Conservation (phyloP, 768 basidiomycete genomes). For the Xerocomus brunneocitrinus region DNA sequence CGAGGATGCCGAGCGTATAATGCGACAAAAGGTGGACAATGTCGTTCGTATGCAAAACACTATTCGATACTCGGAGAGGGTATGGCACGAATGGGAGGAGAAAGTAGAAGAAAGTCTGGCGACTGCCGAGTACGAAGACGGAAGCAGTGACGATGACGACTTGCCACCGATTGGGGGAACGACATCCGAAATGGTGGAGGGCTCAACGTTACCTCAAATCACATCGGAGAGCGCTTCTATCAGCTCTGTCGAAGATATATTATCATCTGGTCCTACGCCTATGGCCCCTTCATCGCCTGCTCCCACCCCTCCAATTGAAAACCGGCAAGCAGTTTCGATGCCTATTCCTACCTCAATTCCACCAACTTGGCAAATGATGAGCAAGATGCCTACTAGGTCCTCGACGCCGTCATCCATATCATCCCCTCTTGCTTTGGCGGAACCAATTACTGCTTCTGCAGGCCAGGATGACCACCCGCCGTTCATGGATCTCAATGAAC, state of each 20-base stretch:
- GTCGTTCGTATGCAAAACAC: conserved; percentile 96
- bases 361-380: conserved; percentile 37
- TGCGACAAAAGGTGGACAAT: conserved; percentile 91
- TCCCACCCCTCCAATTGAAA: conserved; percentile 18
- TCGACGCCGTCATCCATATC: conserved; percentile 88
- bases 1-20: conserved; percentile 83
- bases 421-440: conserved; percentile 80
- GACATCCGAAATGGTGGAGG: conserved; percentile 23
- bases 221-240: conserved; percentile 17
- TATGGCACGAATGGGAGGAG: conserved; percentile 96
- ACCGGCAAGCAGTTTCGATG: conserved; percentile 26
- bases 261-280: conserved; percentile 64
- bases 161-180: conserved; percentile 29
- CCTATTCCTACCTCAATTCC: conserved; percentile 43
- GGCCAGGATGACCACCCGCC: conserved; percentile 59
- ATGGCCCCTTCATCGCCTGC: conserved; percentile 51
- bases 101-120: conserved; percentile 68
- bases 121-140: conserved; percentile 53
- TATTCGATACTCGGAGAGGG: conserved; percentile 94
- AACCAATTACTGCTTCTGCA: conserved; percentile 71
- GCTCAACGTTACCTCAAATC: conserved; percentile 7
- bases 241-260: conserved; percentile 23
- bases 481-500: conserved; percentile 62
- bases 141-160: conserved; percentile 41
- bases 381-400: conserved; percentile 64